Percentiles rank a stretch among this genome's conserved stretches.
Conservation (phyloP, 208 protist species). For the Naegleria fowleri region DNA sequence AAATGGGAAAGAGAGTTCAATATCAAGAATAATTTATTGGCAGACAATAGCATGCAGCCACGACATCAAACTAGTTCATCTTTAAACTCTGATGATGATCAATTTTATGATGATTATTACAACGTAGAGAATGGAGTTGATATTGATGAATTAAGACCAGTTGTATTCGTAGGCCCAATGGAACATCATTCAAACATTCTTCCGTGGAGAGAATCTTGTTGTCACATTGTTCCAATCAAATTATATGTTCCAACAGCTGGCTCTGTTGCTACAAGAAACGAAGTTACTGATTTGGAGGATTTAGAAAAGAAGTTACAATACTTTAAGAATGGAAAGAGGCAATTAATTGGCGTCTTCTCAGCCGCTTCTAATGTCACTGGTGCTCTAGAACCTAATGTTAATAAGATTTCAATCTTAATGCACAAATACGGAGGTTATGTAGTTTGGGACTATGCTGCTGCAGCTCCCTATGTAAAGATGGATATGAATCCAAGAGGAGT, state of each 20-base stretch:
- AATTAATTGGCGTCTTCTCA: constrained; percentile 55
- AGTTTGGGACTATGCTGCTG: constrained; percentile 60
- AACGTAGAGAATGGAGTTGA: not conserved
- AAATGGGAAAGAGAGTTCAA: not conserved
- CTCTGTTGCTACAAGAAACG: not conserved
- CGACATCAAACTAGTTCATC: not conserved
- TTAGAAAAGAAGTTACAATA: not conserved
- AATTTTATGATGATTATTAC: constrained; percentile 4
- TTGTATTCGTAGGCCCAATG: constrained; percentile 55
- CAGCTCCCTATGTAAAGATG: constrained; percentile 55
- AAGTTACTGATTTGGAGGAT: not conserved
- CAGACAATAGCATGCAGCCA: not conserved
- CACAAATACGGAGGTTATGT: constrained; percentile 50
- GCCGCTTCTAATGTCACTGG: constrained; percentile 65
- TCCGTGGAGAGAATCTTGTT: constrained; percentile 56
- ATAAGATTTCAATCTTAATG: constrained; percentile 47
- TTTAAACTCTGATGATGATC: not conserved
- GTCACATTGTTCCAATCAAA: constrained; percentile 39
- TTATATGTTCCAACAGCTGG: not conserved
- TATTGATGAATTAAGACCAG: constrained; percentile 5
- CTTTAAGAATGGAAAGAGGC: not conserved
- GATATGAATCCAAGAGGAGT: constrained; percentile 45
- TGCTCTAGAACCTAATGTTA: constrained; percentile 39
- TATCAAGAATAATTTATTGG: not conserved
- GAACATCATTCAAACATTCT: constrained; percentile 70